These are phyloP conservation scores for Calonectria henricotiae DNA, from an alignment of 2,329 filamentous ascomycete species.

Conservation along the genomic window DNA sequence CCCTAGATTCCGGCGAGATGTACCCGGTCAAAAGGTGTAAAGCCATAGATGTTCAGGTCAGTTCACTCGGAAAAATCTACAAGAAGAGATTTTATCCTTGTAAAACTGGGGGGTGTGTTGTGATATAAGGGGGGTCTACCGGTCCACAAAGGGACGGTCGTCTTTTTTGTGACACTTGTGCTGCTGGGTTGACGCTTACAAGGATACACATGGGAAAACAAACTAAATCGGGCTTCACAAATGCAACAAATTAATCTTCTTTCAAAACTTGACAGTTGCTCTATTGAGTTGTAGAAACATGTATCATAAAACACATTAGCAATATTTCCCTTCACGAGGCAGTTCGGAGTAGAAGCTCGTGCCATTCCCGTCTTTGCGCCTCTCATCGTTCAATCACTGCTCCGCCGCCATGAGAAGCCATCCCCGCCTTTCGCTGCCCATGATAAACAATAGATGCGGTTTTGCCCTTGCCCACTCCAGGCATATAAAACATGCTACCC, in stretches of 20 bases:
- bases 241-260: not conserved
- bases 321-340: slow-evolving; percentile 6
- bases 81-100: too few relatives aligned
- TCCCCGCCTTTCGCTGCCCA: slow-evolving; percentile 30
- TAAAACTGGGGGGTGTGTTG: too few relatives aligned
- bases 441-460: slow-evolving; percentile 38
- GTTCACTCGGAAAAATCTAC: too few relatives aligned
- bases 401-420: slow-evolving; percentile 37
- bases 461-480: slow-evolving; percentile 14
- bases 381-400: slow-evolving; percentile 47
- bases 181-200: slow-evolving; percentile 16
- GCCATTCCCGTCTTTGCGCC: slow-evolving; percentile 49
- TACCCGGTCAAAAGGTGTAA: too few relatives aligned
- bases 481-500: slow-evolving; percentile 33
- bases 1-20: too few relatives aligned
- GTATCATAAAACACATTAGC: slow-evolving; percentile 16
- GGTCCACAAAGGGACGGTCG: too few relatives aligned
- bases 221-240: slow-evolving; percentile 1
- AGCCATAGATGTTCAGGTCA: too few relatives aligned
- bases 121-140: too few relatives aligned
- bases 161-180: too few relatives aligned
- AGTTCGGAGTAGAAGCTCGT: slow-evolving; percentile 21
- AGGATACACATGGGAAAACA: slow-evolving; percentile 13
- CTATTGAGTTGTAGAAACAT: slow-evolving; percentile 20
- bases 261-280: slow-evolving; percentile 8